Conservation (phyloP, 345 rosid genomes). For the Salix koriyanagi region DNA sequence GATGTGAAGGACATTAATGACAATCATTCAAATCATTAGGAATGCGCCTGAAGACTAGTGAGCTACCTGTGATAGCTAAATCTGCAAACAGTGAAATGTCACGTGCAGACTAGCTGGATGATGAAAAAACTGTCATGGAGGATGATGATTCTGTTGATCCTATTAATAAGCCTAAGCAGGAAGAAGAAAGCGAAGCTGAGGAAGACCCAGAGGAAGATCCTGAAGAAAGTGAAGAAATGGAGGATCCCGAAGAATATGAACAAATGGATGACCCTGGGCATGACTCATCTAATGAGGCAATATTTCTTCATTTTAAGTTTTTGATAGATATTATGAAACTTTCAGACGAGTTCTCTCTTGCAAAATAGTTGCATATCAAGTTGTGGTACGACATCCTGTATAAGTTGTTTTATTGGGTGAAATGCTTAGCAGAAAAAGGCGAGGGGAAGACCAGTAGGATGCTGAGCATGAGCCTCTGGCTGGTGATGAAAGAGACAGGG, state of each 20-base stretch:
- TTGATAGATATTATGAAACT: background rate
- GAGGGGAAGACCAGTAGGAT: slow-evolving; percentile 35
- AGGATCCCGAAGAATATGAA: slow-evolving; percentile 52
- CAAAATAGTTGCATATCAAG: background rate
- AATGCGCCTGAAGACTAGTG: slow-evolving; percentile 55
- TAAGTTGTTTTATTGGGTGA: background rate
- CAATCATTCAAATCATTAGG: slow-evolving; percentile 23
- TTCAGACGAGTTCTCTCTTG: background rate
- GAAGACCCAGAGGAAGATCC: slow-evolving; percentile 62
- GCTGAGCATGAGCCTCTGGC: slow-evolving; percentile 27
- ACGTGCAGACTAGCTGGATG: slow-evolving; percentile 21
- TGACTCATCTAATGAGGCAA: slow-evolving; percentile 51
- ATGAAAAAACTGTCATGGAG: slow-evolving; percentile 14
- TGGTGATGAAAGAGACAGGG: slow-evolving; percentile 30
- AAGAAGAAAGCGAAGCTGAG: slow-evolving; percentile 36
- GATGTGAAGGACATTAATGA: slow-evolving; percentile 37
- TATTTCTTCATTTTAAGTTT: background rate
- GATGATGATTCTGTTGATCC: slow-evolving; percentile 27
- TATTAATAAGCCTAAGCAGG: slow-evolving; percentile 37
- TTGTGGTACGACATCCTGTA: background rate
- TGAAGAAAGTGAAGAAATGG: slow-evolving; percentile 39
- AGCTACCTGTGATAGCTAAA: slow-evolving; percentile 36
- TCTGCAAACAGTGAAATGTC: slow-evolving; percentile 29
- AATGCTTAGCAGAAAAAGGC: slow-evolving; percentile 31
- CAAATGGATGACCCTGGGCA: slow-evolving; percentile 49